Conservation (phyloP, 148 eudicot species). For the Spergularia marina region DNA sequence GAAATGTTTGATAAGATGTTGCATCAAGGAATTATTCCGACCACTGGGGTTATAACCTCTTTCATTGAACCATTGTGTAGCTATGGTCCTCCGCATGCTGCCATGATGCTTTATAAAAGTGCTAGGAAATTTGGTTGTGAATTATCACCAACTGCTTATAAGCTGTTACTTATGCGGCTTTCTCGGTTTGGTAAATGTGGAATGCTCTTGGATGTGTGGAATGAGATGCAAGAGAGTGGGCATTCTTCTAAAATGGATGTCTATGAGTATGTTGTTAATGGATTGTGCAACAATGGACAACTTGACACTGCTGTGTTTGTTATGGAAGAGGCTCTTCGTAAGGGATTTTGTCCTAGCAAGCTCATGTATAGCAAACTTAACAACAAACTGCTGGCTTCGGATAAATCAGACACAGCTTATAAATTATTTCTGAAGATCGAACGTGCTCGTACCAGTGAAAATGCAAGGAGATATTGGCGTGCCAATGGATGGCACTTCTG, state of each 20-base stretch:
- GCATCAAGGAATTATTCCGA: slow-evolving; percentile 50
- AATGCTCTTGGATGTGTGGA: slow-evolving; percentile 68
- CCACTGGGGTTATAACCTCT: slow-evolving; percentile 66
- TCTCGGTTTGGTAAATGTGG: slow-evolving; percentile 94
- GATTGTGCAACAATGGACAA: slow-evolving; percentile 82
- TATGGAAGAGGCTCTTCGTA: slow-evolving; percentile 67
- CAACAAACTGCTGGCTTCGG: slow-evolving; percentile 60
- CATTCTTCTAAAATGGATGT: slow-evolving; percentile 64
- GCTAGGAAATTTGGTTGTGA: slow-evolving; percentile 64
- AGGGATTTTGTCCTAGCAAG: slow-evolving; percentile 82
- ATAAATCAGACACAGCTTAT: slow-evolving; percentile 65
- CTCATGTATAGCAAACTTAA: slow-evolving; percentile 68
- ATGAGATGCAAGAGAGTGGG: slow-evolving; percentile 83
- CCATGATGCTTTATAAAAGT: slow-evolving; percentile 68
- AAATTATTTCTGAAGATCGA: slow-evolving; percentile 69
- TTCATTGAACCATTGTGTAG: slow-evolving; percentile 75
- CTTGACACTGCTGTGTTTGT: slow-evolving; percentile 80
- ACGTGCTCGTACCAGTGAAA: slow-evolving; percentile 63
- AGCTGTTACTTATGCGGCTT: slow-evolving; percentile 72
- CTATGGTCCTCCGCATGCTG: slow-evolving; percentile 95
- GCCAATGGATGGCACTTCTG: slow-evolving; percentile 90
- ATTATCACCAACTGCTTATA: slow-evolving; percentile 67
- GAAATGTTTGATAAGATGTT: slow-evolving; percentile 83
- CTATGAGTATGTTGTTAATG: slow-evolving; percentile 72
- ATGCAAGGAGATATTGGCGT: slow-evolving; percentile 69